phyloP scores from a whole-genome alignment of 768 basidiomycete species.

The Lepiota subincarnata region DNA sequence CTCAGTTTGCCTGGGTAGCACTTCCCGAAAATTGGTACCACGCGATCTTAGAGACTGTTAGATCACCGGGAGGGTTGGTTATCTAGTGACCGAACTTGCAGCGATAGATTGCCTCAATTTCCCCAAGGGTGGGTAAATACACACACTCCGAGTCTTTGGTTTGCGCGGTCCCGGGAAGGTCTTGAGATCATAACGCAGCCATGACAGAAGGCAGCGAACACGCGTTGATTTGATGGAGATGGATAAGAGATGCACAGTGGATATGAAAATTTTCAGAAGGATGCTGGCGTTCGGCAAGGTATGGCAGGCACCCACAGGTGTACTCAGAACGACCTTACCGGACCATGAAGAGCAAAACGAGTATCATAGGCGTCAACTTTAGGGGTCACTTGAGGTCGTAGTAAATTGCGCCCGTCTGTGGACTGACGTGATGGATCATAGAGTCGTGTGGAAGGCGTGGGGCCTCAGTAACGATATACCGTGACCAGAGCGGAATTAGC shows the following conservation, averaged over 20 bases:
- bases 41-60: neutral
- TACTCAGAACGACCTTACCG: neutral
- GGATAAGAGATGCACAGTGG: slow-evolving; percentile 7
- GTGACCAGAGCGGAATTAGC: neutral
- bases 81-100: slow-evolving; percentile 7
- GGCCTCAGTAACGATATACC: neutral
- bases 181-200: neutral
- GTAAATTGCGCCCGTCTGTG: slow-evolving; percentile 16
- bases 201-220: neutral
- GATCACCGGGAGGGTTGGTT: slow-evolving; percentile 2
- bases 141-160: too few relatives aligned
- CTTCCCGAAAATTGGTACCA: neutral
- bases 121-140: neutral
- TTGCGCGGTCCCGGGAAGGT: too few relatives aligned
- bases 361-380: neutral
- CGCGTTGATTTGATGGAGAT: slow-evolving; percentile 5
- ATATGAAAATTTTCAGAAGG: neutral
- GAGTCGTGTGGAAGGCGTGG: slow-evolving; percentile 5
- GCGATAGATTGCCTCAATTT: neutral
- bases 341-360: neutral
- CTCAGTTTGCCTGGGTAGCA: neutral
- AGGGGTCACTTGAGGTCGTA: neutral
- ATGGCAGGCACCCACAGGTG: neutral
- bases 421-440: slow-evolving; percentile 21
- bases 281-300: neutral